Evolutionary conservation across 257 asterid genomes (phyloP), one percentile per base, ranked within the genome.

Genomic region (Jacaranda copaia): DNA sequence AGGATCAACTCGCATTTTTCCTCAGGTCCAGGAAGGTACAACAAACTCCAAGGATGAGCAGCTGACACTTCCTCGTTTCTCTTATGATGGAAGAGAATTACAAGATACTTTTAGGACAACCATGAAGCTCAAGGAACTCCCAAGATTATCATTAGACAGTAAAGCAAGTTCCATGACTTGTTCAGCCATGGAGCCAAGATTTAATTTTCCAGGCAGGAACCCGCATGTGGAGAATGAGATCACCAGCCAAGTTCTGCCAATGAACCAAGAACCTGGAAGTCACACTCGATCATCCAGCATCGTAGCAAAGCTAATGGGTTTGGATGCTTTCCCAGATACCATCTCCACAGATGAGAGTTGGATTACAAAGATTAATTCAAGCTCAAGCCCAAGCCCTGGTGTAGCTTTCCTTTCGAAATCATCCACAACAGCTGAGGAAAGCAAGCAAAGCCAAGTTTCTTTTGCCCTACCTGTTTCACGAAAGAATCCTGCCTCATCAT

Each of bases 221-320:
- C 73, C 65, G 20, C 70, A 38, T 15, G 68, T 77, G 78, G 88
- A 76, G 67, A 73, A 72, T 38, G 86, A 75, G 59, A 80, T 60
- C 72, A 69, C 79, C 11, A 25, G 63, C 70, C 80, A 43, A 53
- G 60, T 48, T 61, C 60, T 56, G 19, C 56, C 67, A 42, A 20
- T 59, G 76, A 77, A 60, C 43, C 84, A 75, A 63, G 97, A 86
- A 63, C 84, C 89, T 8, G 89, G 84, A 76, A 83, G 89, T 63
- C 88, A 89, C 53, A 90, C 77, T 76, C 79, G 87, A 81, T 72
- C 91, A 20, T 88, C 96, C n/a, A 83, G 83, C 74, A 84, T 94
- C 10, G 88, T 94, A 45, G 91, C 94, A 25, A 94, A 88, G 91
- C 89, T 94, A 36, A 94, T 94, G 98, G 98, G 98, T 25, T 84